Evolutionary conservation across 139 green algal species (phyloP).

Genomic region (Astrephomene gubernaculifera): DNA sequence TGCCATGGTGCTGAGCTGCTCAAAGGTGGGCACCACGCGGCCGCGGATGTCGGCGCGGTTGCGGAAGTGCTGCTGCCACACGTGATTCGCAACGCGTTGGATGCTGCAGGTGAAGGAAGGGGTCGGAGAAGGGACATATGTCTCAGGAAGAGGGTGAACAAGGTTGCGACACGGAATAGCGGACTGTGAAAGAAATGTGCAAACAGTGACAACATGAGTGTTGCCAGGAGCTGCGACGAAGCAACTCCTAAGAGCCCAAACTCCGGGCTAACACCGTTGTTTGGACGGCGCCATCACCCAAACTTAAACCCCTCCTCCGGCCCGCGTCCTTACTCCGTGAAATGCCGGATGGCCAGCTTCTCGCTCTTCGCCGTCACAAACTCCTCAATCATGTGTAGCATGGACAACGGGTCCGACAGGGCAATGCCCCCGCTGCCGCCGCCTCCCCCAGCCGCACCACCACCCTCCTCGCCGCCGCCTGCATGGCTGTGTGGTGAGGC

Average conservation of each 20-base stretch:
- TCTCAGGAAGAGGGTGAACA: no score
- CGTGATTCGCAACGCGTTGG: slow-evolving; percentile 59
- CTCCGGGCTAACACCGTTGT: no score
- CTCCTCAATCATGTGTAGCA: slow-evolving; percentile 49
- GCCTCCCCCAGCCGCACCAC: no score
- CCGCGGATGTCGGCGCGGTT: slow-evolving; percentile 47
- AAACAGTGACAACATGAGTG: no score
- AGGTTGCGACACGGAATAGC: no score
- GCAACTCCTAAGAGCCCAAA: no score
- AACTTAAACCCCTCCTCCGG: no score
- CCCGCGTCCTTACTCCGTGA: slow-evolving; percentile 39
- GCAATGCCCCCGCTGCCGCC: background rate
- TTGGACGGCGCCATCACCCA: no score
- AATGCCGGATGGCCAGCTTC: slow-evolving; percentile 33
- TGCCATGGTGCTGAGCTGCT: slow-evolving; percentile 51
- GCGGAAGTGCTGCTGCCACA: slow-evolving; percentile 59
- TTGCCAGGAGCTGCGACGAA: no score
- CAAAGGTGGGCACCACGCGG: slow-evolving; percentile 59
- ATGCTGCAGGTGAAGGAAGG: slow-evolving; percentile 19
- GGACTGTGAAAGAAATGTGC: no score
- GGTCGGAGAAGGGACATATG: no score
- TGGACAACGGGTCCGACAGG: slow-evolving; percentile 38
- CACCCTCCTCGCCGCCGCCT: background rate
- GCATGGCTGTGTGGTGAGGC: background rate
- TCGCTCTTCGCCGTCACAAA: slow-evolving; percentile 38